These are phyloP conservation scores for Pseudogymnoascus sp. DNA, from an alignment of 2,329 filamentous ascomycete species.

Conservation along the genomic window DNA sequence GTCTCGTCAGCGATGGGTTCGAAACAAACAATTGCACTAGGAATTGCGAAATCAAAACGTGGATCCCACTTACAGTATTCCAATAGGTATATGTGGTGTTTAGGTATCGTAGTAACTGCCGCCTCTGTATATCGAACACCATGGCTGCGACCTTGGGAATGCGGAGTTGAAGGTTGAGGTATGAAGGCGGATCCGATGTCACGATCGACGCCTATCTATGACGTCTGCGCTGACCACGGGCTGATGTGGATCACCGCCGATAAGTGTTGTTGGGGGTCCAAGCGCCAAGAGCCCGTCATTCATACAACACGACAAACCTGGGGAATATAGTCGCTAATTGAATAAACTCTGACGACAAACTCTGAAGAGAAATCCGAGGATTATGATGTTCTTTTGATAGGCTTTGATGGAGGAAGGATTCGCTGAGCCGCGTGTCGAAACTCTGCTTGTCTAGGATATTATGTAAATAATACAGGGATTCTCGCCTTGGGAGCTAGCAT, in stretches of 20 bases:
- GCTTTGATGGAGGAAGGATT: neutral
- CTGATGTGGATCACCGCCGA: neutral
- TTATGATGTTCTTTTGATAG: neutral
- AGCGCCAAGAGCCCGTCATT: neutral
- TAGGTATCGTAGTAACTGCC: conserved; percentile 57
- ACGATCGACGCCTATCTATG: conserved; percentile 9
- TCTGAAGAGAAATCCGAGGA: neutral
- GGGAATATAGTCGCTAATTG: neutral
- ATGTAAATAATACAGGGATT: conserved; percentile 7
- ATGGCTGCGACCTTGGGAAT: conserved; percentile 32
- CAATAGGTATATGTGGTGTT: conserved; percentile 70
- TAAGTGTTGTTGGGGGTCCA: neutral
- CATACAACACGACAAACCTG: neutral
- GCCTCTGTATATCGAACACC: conserved; percentile 52
- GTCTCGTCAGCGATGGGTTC: conserved; percentile 6
- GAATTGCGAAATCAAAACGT: conserved; percentile 2
- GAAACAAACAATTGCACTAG: conserved; percentile 10
- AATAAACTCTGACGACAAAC: neutral
- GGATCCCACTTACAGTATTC: conserved; percentile 55
- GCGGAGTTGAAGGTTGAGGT: conserved; percentile 5
- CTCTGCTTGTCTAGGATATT: neutral
- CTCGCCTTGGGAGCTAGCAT: neutral
- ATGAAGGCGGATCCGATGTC: conserved; percentile 2
- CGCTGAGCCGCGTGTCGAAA: neutral
- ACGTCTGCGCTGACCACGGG: neutral